A percentile compares a stretch with the other conserved stretches of the same genome.
Conservation (phyloP, 371 early-diverging fungal genomes). For the Mortierella sp. region DNA sequence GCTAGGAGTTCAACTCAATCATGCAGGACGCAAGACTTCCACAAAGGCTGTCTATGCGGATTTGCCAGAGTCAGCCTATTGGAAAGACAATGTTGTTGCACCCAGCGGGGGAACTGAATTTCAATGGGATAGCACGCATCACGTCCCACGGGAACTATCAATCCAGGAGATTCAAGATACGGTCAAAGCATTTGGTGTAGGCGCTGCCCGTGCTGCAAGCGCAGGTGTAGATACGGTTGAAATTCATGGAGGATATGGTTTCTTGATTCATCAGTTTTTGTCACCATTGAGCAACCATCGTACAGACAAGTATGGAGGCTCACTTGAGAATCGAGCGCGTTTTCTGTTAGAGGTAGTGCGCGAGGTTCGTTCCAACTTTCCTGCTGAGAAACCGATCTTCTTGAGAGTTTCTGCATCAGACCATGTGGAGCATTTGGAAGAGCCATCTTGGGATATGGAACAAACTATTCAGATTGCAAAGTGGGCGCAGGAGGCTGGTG, state of each 20-base stretch:
- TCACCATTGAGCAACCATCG: slow-evolving; percentile 84
- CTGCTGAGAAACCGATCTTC: slow-evolving; percentile 81
- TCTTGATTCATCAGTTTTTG: slow-evolving; percentile 82
- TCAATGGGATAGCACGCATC: slow-evolving; percentile 59
- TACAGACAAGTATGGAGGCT: slow-evolving; percentile 87
- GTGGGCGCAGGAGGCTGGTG: slow-evolving; percentile 71
- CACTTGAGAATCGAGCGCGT: slow-evolving; percentile 81
- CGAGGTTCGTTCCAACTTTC: slow-evolving; percentile 77
- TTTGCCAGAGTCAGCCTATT: slow-evolving; percentile 64
- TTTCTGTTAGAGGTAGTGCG: slow-evolving; percentile 72
- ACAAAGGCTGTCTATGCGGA: slow-evolving; percentile 43
- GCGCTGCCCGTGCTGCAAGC: slow-evolving; percentile 75
- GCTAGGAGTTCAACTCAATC: slow-evolving; percentile 84
- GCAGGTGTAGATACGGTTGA: slow-evolving; percentile 90
- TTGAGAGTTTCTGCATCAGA: slow-evolving; percentile 86
- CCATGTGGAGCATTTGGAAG: slow-evolving; percentile 63
- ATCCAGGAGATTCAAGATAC: slow-evolving; percentile 73
- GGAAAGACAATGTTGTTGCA: slow-evolving; percentile 81
- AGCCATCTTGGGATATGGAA: slow-evolving; percentile 67
- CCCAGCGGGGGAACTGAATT: slow-evolving; percentile 69
- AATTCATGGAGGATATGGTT: slow-evolving; percentile 83
- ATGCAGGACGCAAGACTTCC: slow-evolving; percentile 81
- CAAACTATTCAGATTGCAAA: slow-evolving; percentile 73
- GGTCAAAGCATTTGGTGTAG: slow-evolving; percentile 72
- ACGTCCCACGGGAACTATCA: slow-evolving; percentile 70